These are phyloP conservation scores for Cupressus sempervirens DNA, from an alignment of 75 land plant species.

Conservation along the genomic window DNA sequence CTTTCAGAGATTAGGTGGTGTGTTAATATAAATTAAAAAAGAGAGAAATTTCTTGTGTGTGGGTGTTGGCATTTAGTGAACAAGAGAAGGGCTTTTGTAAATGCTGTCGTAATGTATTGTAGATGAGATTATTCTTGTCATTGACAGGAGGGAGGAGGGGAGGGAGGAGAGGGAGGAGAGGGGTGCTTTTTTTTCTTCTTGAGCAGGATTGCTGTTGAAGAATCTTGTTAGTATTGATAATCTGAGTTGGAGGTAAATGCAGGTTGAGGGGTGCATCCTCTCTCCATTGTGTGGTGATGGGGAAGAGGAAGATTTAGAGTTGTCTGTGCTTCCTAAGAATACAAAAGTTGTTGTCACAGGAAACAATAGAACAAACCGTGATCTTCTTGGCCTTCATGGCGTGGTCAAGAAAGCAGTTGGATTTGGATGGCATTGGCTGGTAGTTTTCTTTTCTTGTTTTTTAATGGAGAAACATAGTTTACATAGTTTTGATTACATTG, in stretches of 20 bases:
- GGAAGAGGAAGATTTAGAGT: conserved; percentile 46
- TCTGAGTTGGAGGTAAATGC: conserved; percentile 10
- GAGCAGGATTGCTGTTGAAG: neutral
- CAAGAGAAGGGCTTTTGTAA: conserved; percentile 5
- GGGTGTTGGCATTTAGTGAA: conserved; percentile 10
- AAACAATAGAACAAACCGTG: conserved; percentile 60
- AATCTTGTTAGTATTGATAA: neutral
- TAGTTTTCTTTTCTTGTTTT: conserved; percentile 12
- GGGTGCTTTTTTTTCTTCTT: neutral
- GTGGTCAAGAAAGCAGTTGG: conserved; percentile 73
- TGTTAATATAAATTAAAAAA: neutral
- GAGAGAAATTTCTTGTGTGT: neutral
- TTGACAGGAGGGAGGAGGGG: neutral
- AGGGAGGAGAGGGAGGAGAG: neutral
- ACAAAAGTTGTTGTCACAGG: conserved; percentile 69
- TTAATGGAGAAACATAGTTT: neutral
- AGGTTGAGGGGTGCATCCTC: conserved; percentile 20
- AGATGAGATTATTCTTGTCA: conserved; percentile 4
- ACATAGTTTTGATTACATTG: neutral
- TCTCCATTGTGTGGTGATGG: conserved; percentile 30
- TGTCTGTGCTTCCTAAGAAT: conserved; percentile 59
- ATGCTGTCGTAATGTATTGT: neutral
- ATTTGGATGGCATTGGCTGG: conserved; percentile 82
- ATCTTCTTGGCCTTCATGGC: conserved; percentile 60
- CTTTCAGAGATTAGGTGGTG: conserved; percentile 17